Percentiles rank a stretch among this genome's conserved stretches.
These are phyloP conservation scores for Salix arbutifolia DNA, from an alignment of 345 rosid species.

Conservation along the genomic window DNA sequence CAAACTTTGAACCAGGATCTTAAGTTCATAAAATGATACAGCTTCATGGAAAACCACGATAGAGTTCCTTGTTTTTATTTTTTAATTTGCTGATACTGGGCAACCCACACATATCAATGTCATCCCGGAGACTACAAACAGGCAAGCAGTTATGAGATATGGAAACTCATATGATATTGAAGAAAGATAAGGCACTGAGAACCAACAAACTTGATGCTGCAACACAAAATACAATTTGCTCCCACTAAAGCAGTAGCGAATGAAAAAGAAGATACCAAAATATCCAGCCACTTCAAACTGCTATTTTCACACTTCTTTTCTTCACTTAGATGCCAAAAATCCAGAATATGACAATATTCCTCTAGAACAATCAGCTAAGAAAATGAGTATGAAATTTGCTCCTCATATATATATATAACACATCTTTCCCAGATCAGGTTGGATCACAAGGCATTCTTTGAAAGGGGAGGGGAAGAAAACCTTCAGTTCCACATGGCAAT, in stretches of 20 bases:
- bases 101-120: background rate
- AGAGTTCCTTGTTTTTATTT: background rate
- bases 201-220: background rate
- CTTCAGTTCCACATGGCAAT: background rate
- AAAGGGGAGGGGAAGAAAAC: background rate
- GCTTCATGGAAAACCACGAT: background rate
- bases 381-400: background rate
- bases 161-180: background rate
- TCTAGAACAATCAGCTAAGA: background rate
- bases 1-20: slow-evolving; percentile 11
- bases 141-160: background rate
- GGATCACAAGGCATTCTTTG: background rate
- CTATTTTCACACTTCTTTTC: background rate
- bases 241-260: background rate
- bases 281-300: background rate
- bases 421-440: background rate
- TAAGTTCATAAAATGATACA: slow-evolving; percentile 1
- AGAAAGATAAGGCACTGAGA: background rate
- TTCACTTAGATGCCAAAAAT: background rate
- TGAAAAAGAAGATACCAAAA: background rate
- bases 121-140: background rate
- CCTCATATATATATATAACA: background rate
- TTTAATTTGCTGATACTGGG: background rate
- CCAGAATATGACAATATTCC: background rate
- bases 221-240: background rate